Base-by-base conservation (phyloP, 1,284 basidiomycete genomes). In the Cerrena zonata region DNA sequence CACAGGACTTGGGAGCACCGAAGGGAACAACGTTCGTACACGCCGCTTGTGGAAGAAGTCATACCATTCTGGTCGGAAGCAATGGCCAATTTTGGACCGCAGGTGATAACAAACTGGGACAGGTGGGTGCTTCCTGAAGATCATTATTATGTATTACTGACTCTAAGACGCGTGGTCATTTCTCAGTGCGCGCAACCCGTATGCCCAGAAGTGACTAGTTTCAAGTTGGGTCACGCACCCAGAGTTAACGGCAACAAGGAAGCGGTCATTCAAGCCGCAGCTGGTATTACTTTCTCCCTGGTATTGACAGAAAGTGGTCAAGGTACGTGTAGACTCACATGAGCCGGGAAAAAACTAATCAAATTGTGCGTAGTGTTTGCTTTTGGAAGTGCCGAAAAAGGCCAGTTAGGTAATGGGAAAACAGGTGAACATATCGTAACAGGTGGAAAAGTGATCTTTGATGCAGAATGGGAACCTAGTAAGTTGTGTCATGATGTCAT, bases 371-470 rank as follows among this genome's bases (percentile, higher is more conserved):
- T 56, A 84, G 90, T 96, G 2, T 97, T 89, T 63, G 79, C 91
- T 0, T 85, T 91, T 56, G 94, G 94, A 30, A 93, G 89, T 49
- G 89, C 84, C n/a, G 92, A 96, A 68, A 85, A 91, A 57, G 94
- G 94, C 1, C 92, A 96, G 59, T 75, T 97, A 0, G 94, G 93
- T 1, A 94, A 93, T 61, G 94, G 94, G 13, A 80, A 82, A 51
- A 93, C 91, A 0, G 91, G 93, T 18, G 91, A 94, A 68, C 81
- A 91, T 38, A 88, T 95, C 53, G 82, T 85, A 5, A 86, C 86
- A 2, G 89, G 84, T 34, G 90, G 90, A 57, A 91, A 91, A 65
- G 79, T 84, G 0, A 84, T 80, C 10, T 95, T 80, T 60, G 91
- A 93, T 64, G 78, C 89, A n/a, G 84, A 90, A 61, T 69, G 75